These are phyloP conservation scores for Penicillium herquei DNA, from an alignment of 495 filamentous ascomycete genomes.

Conservation along the genomic window DNA sequence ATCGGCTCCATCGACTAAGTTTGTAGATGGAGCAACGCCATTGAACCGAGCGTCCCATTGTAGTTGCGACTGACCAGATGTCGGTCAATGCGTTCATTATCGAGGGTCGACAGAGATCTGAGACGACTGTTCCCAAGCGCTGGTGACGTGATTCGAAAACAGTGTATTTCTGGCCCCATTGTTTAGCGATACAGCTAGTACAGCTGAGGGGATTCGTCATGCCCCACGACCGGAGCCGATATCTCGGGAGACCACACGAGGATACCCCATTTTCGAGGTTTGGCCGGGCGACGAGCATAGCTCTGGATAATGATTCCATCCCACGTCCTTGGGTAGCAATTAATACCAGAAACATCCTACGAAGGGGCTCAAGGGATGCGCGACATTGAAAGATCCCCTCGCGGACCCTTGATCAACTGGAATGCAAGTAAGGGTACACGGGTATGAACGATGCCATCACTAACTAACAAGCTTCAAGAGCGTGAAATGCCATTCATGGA, in stretches of 20 bases:
- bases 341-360: slow-evolving; percentile 23
- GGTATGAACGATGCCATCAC: slow-evolving; percentile 9
- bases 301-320: neutral
- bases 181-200: neutral
- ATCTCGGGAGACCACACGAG: neutral
- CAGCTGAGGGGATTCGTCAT: neutral
- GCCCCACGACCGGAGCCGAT: neutral
- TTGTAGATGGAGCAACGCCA: neutral
- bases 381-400: slow-evolving; percentile 30
- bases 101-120: neutral
- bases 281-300: neutral
- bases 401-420: slow-evolving; percentile 29
- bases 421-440: slow-evolving; percentile 31
- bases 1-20: neutral
- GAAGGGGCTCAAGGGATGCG: slow-evolving; percentile 28
- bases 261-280: neutral
- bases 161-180: neutral
- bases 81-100: neutral
- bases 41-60: too few species aligned
- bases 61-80: neutral
- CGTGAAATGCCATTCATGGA: neutral
- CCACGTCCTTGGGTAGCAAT: slow-evolving; percentile 9
- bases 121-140: neutral
- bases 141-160: neutral
- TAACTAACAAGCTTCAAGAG: neutral